Conservation (phyloP, 371 early-diverging fungal genomes). For the Coemansia sp. region DNA sequence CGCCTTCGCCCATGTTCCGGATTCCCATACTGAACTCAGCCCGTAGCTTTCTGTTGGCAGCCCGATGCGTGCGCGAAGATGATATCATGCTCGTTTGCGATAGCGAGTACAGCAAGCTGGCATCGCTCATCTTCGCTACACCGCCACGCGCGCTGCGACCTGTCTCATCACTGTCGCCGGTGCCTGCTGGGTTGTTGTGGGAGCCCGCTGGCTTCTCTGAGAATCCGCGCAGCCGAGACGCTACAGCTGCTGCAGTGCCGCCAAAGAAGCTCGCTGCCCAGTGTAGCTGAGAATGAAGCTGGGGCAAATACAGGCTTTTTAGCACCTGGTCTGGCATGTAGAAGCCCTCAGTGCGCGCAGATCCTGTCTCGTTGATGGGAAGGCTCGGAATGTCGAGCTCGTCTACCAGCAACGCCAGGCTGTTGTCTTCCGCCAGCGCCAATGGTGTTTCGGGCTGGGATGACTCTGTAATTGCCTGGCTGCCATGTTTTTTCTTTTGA, state of each 20-base stretch:
- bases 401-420: neutral
- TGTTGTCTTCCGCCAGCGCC: slow-evolving; percentile 1
- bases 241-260: slow-evolving; percentile 37
- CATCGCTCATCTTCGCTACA: slow-evolving; percentile 14
- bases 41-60: slow-evolving; percentile 52
- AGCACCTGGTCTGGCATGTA: slow-evolving; percentile 64
- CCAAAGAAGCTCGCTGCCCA: slow-evolving; percentile 52
- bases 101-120: slow-evolving; percentile 34
- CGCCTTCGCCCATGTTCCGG: slow-evolving; percentile 17
- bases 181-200: slow-evolving; percentile 10
- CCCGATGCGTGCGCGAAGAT: slow-evolving; percentile 51
- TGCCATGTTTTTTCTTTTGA: slow-evolving; percentile 13
- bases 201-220: slow-evolving; percentile 15
- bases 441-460: slow-evolving; percentile 31
- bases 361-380: slow-evolving; percentile 63
- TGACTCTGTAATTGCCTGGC: slow-evolving; percentile 9
- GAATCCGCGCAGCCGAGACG: slow-evolving; percentile 42
- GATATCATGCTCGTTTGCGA: slow-evolving; percentile 38
- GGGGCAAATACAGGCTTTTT: slow-evolving; percentile 66
- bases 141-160: slow-evolving; percentile 9
- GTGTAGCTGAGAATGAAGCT: slow-evolving; percentile 58
- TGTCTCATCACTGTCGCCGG: neutral
- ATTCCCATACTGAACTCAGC: slow-evolving; percentile 51
- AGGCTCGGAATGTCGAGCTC: slow-evolving; percentile 15
- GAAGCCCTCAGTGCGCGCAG: slow-evolving; percentile 78